These are phyloP conservation scores for Leptographium procerum DNA, from an alignment of 2,329 filamentous ascomycete species.

Conservation along the genomic window DNA sequence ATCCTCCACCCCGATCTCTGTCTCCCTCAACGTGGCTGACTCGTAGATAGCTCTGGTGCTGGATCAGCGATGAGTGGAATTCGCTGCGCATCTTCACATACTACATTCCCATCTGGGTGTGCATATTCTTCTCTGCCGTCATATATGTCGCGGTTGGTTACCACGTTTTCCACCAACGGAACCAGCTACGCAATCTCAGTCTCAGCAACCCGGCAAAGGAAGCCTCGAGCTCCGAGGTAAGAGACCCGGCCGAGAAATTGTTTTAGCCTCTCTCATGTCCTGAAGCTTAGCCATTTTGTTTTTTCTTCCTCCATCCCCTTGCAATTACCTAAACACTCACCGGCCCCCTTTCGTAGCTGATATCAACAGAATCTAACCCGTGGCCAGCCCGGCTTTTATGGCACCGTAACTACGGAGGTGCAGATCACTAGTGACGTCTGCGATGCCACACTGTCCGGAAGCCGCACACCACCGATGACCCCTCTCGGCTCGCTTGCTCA, in stretches of 20 bases:
- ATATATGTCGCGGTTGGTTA: conserved; percentile 48
- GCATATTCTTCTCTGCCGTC: conserved; percentile 40
- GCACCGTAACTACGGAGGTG: conserved; percentile 42
- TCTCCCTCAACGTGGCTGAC: background rate
- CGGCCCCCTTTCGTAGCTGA: background rate
- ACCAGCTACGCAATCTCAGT: conserved; percentile 42
- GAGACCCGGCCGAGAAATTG: conserved; percentile 22
- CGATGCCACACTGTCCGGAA: conserved; percentile 5
- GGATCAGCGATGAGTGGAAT: conserved; percentile 44
- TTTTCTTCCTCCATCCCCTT: background rate
- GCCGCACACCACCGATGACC: conserved; percentile 6
- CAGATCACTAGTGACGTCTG: conserved; percentile 27
- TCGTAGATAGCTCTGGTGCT: conserved; percentile 44
- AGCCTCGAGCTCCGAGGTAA: conserved; percentile 16
- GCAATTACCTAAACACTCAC: background rate
- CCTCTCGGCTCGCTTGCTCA: background rate
- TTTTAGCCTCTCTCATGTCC: background rate
- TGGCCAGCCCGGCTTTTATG: conserved; percentile 27
- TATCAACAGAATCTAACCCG: conserved; percentile 14
- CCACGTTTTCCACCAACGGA: conserved; percentile 47
- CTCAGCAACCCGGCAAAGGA: conserved; percentile 30
- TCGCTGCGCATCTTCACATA: conserved; percentile 48
- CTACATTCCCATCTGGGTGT: conserved; percentile 51
- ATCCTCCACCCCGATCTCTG: conserved; percentile 1
- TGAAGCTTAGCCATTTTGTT: background rate